Evolutionary conservation across 78 protist genomes (phyloP), one percentile per base, ranked within the genome.

Genomic region (Chrysochromulina parva): DNA sequence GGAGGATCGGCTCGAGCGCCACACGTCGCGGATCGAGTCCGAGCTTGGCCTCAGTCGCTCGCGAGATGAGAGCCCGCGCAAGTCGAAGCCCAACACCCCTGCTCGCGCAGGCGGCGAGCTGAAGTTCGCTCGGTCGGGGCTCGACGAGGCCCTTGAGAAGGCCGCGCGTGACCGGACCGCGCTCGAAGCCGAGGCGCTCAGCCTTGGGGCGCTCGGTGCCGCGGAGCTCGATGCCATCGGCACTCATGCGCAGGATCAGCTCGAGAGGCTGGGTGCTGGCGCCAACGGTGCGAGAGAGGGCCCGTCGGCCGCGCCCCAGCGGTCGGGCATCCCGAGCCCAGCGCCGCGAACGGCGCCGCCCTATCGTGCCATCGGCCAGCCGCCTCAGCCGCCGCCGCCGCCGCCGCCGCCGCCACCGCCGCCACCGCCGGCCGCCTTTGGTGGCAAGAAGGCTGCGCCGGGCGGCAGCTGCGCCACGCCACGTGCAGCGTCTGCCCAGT

Each of bases 331-430:
- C 38, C 38, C 38, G 38, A 38, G 38, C 11, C 66, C 66, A 16
- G 38, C 74, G 16, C 66, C 66, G 11, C 66, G 26, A 59, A 10
- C 66, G 11, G 26, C 74, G 20, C 74, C 74, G 11, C 74, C 74
- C 11, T 24, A 13, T 67, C 74, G 38, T 20, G 38, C 74, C 20
- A 13, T 16, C 11, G 26, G 26, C n/a, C 16, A 28, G 24, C 81
- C 81, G 13, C 81, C 54, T 6, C 54, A 10, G 20, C 54, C 81
- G 24, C 81, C 81, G 13, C 81, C 81, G 24, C 81, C 81, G 20
- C 81, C 81, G 7, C 81, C 81, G 9, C 81, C 81, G 10, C 54
- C 81, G 9, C 81, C 81, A 73, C 81, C 81, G 9, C 74, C 74
- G 11, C 74, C 81, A 7, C 62, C 13, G 24, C 62, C 62, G 24